Conservation (phyloP, 2,329 filamentous ascomycete species). For the Trichophyton equinum region DNA sequence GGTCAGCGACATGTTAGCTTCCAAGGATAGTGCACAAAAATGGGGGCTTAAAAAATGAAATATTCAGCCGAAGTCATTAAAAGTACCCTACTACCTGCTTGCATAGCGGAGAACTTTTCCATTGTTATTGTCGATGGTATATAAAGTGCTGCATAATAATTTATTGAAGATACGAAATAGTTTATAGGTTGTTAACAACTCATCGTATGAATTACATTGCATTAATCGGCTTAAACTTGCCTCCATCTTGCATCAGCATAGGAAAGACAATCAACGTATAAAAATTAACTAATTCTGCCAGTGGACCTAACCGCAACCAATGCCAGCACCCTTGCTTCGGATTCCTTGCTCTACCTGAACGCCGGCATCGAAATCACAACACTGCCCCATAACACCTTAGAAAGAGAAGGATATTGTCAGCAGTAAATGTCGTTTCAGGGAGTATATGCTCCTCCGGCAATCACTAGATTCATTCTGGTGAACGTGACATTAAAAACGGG, state of each 20-base stretch:
- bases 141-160: neutral
- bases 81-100: neutral
- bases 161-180: neutral
- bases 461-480: conserved; percentile 85
- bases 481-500: conserved; percentile 89
- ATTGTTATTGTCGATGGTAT: neutral
- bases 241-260: neutral
- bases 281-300: neutral
- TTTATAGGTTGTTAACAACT: neutral
- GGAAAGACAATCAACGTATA: neutral
- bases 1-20: conserved; percentile 56
- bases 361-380: neutral
- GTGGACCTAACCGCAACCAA: neutral
- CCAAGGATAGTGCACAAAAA: conserved; percentile 14
- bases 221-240: neutral
- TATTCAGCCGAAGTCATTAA: no score
- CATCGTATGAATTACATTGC: neutral
- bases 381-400: neutral
- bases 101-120: no score
- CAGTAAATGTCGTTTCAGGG: conserved; percentile 25
- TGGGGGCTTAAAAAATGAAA: conserved; percentile 29
- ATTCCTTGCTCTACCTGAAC: neutral
- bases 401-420: neutral
- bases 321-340: neutral
- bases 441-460: conserved; percentile 64